Percentiles rank a stretch among this genome's conserved stretches.
Evolutionary conservation across 805 yeast species (phyloP).

Genomic region (Kazachstania martiniae): DNA sequence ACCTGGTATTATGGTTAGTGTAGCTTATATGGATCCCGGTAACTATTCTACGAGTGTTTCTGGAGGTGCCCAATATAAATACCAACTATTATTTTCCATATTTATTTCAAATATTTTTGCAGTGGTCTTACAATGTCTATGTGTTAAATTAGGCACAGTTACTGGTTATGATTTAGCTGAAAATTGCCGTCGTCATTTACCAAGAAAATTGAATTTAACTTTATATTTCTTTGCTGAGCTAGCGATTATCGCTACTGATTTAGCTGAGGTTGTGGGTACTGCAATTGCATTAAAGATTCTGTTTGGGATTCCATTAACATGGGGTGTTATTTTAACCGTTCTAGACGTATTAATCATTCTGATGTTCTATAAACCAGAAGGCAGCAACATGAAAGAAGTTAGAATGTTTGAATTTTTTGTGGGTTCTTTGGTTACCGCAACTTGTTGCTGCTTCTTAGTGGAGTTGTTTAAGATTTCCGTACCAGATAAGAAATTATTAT

Average conservation of each 20-base stretch:
- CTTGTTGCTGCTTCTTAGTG: constrained; percentile 64
- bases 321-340: constrained; percentile 72
- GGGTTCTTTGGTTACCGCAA: constrained; percentile 54
- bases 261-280: constrained; percentile 91
- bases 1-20: constrained; percentile 92
- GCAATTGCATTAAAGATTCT: constrained; percentile 76
- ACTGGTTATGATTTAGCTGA: constrained; percentile 90
- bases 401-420: constrained; percentile 73
- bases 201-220: constrained; percentile 43
- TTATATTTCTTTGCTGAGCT: constrained; percentile 68
- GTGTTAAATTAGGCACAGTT: constrained; percentile 82
- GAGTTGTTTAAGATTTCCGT: constrained; percentile 53
- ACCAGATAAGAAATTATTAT: constrained; percentile 40
- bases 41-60: constrained; percentile 92
- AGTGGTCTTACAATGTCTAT: constrained; percentile 72
- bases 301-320: constrained; percentile 58
- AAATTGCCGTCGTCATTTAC: constrained; percentile 69
- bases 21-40: constrained; percentile 97
- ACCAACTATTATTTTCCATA: constrained; percentile 67
- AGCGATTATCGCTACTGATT: constrained; percentile 85
- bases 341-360: constrained; percentile 71
- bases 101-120: constrained; percentile 79
- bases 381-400: constrained; percentile 64
- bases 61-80: constrained; percentile 78
- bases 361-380: constrained; percentile 65